A percentile compares a stretch with the other conserved stretches of the same genome.
Evolutionary conservation across 129 eudicot species (phyloP).

Genomic region (Calendula officinalis): DNA sequence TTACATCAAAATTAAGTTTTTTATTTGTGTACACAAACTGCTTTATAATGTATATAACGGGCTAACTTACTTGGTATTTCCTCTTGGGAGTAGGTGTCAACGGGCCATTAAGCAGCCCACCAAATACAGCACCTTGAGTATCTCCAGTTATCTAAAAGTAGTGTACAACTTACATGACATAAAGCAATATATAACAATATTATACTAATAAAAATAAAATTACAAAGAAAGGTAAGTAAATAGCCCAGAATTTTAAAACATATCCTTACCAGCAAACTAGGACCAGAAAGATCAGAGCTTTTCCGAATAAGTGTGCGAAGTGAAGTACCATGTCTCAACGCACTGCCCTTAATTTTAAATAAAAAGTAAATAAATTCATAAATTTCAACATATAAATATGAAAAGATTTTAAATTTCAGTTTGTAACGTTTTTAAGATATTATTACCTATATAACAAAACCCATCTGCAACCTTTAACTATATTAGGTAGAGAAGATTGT

Average conservation of each 20-base stretch:
- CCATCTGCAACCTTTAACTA: slow-evolving; percentile 93
- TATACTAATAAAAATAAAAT: neutral
- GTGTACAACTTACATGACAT: slow-evolving; percentile 13
- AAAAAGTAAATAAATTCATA: slow-evolving; percentile 27
- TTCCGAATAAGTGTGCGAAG: slow-evolving; percentile 85
- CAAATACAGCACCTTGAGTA: slow-evolving; percentile 86
- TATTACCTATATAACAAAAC: slow-evolving; percentile 84
- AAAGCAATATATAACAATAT: neutral
- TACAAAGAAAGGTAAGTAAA: neutral
- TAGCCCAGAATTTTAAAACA: slow-evolving; percentile 5
- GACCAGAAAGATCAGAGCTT: slow-evolving; percentile 80
- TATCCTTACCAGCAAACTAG: slow-evolving; percentile 75
- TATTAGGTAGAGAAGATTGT: slow-evolving; percentile 78
- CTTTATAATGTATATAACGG: neutral
- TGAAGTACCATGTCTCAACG: slow-evolving; percentile 86
- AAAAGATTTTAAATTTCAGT: slow-evolving; percentile 1
- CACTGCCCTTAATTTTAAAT: slow-evolving; percentile 95
- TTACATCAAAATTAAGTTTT: slow-evolving; percentile 3
- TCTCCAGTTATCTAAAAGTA: slow-evolving; percentile 73
- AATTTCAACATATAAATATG: slow-evolving; percentile 15
- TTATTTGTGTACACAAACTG: neutral
- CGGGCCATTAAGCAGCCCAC: slow-evolving; percentile 90
- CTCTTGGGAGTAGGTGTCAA: slow-evolving; percentile 76
- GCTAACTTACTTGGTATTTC: slow-evolving; percentile 79
- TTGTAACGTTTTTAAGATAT: slow-evolving; percentile 7